phyloP scores from a whole-genome alignment of 2,329 filamentous ascomycete species.

The Penicillium sp. region DNA sequence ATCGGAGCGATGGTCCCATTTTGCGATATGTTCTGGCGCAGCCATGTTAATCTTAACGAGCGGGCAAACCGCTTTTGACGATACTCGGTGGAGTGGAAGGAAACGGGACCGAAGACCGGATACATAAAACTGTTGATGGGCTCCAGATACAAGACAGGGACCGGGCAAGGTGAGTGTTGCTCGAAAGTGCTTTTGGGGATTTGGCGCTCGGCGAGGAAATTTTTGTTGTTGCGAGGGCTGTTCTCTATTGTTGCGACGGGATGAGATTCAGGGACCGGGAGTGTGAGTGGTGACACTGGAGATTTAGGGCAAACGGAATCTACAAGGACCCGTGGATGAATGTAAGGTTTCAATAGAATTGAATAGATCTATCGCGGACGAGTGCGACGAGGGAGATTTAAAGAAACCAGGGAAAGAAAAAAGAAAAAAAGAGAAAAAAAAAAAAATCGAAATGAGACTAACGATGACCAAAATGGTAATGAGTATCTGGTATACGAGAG shows the following conservation, averaged over 20 bases:
- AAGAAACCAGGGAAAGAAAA: slow-evolving; percentile 11
- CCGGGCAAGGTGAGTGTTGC: neutral
- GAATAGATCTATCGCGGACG: neutral
- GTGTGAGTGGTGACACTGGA: neutral
- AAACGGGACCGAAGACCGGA: slow-evolving; percentile 25
- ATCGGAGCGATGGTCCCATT: slow-evolving; percentile 15
- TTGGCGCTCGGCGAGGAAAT: neutral
- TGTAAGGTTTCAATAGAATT: neutral
- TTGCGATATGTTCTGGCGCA: slow-evolving; percentile 27
- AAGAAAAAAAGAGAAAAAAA: slow-evolving; percentile 4
- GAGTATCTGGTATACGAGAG: slow-evolving; percentile 9
- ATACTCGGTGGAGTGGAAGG: slow-evolving; percentile 29
- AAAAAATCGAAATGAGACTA: slow-evolving; percentile 1
- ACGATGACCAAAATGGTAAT: slow-evolving; percentile 3
- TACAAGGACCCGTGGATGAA: slow-evolving; percentile 4
- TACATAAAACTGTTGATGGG: slow-evolving; percentile 34
- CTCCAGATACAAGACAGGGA: neutral
- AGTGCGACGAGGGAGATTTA: neutral
- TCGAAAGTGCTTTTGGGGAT: neutral
- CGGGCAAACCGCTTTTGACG: slow-evolving; percentile 37
- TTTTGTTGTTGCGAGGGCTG: neutral
- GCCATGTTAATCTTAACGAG: slow-evolving; percentile 40
- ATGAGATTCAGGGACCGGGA: neutral
- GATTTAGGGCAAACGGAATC: slow-evolving; percentile 5
- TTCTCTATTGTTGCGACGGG: neutral